phyloP scores from a whole-genome alignment of 306 rosid species.

The Rubus idaeus region DNA sequence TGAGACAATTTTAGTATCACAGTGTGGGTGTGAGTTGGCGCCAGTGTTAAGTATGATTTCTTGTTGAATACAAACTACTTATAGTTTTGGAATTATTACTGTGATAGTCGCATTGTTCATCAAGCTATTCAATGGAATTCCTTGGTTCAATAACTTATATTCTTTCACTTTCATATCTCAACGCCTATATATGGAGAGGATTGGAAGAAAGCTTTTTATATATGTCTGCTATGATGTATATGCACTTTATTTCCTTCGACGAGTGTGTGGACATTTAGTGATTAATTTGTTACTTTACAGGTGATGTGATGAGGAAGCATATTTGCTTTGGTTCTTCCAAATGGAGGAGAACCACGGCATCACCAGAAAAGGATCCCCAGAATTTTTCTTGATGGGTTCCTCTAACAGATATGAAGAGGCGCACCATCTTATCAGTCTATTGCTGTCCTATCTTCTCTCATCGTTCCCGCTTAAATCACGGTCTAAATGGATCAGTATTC shows the following conservation, averaged over 20 bases:
- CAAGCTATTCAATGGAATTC: neutral
- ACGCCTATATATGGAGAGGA: neutral
- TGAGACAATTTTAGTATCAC: neutral
- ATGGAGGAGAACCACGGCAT: slow-evolving; percentile 23
- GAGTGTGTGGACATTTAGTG: neutral
- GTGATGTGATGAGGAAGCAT: slow-evolving; percentile 36
- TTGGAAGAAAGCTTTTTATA: neutral
- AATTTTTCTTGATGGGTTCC: slow-evolving; percentile 40
- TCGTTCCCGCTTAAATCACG: slow-evolving; percentile 11
- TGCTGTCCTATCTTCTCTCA: slow-evolving; percentile 26
- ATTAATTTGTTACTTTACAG: slow-evolving; percentile 21
- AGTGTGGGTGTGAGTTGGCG: neutral
- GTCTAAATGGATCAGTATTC: slow-evolving; percentile 23
- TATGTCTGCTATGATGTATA: neutral
- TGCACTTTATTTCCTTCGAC: neutral
- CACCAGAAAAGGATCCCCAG: slow-evolving; percentile 19
- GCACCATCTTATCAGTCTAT: slow-evolving; percentile 28
- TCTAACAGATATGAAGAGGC: slow-evolving; percentile 58
- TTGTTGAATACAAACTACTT: neutral
- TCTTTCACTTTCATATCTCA: neutral
- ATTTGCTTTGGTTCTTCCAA: slow-evolving; percentile 17
- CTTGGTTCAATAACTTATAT: no score
- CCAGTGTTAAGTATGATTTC: neutral
- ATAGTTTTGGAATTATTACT: neutral
- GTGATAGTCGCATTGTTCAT: neutral